Percentiles rank a stretch among this genome's conserved stretches.
phyloP scores from a whole-genome alignment of 2,329 filamentous ascomycete species.

The Diaporthe sp. region DNA sequence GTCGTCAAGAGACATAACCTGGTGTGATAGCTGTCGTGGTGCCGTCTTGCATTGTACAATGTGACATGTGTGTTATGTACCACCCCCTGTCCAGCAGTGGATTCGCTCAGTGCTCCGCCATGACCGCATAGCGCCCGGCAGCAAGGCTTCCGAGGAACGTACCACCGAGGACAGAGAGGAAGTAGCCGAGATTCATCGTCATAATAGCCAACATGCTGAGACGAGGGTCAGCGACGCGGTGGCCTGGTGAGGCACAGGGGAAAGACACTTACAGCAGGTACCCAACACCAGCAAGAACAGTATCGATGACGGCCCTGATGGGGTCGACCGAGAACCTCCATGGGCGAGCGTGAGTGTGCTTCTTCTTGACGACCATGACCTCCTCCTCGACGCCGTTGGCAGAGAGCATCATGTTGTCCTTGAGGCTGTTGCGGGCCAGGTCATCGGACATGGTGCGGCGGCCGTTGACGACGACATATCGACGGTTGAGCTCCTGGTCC shows the following conservation, averaged over 20 bases:
- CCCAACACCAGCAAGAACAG: slow-evolving; percentile 80
- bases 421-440: slow-evolving; percentile 70
- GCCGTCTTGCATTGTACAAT: slow-evolving; percentile 20
- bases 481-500: slow-evolving; percentile 78
- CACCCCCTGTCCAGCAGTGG: slow-evolving; percentile 27
- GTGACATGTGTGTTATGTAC: slow-evolving; percentile 16
- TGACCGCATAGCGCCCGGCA: slow-evolving; percentile 76
- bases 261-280: slow-evolving; percentile 83
- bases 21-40: background rate
- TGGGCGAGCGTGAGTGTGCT: slow-evolving; percentile 68
- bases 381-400: slow-evolving; percentile 86
- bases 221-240: background rate
- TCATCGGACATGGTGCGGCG: slow-evolving; percentile 71
- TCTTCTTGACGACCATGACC: slow-evolving; percentile 79
- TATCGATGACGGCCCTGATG: slow-evolving; percentile 78
- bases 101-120: slow-evolving; percentile 61
- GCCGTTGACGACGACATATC: slow-evolving; percentile 82
- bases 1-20: background rate
- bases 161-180: slow-evolving; percentile 79
- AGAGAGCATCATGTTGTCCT: slow-evolving; percentile 76
- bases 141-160: slow-evolving; percentile 89
- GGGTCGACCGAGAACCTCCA: slow-evolving; percentile 88
- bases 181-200: slow-evolving; percentile 87
- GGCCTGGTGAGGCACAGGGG: slow-evolving; percentile 3
- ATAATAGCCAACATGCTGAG: slow-evolving; percentile 90